Evolutionary conservation across 768 basidiomycete genomes (phyloP).

Genomic region (Clitopilus hobsonii): DNA sequence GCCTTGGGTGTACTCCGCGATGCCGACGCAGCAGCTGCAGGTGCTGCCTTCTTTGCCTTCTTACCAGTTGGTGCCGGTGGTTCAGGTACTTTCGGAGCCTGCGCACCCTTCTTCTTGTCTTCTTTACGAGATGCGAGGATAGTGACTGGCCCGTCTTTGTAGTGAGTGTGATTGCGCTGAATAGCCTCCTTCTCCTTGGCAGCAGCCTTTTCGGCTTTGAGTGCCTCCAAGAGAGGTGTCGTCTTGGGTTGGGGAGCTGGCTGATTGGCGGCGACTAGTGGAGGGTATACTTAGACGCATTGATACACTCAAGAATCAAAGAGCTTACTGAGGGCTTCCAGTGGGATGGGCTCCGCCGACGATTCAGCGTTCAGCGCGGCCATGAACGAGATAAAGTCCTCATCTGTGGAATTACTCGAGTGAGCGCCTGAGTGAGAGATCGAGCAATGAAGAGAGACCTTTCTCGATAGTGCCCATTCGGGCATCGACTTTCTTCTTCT

Average conservation of each 20-base stretch:
- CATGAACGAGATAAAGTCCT: constrained; percentile 80
- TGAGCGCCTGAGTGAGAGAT: background rate
- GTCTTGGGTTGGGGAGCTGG: constrained; percentile 64
- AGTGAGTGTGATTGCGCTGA: constrained; percentile 67
- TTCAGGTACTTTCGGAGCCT: constrained; percentile 6
- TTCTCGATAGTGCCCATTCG: constrained; percentile 87
- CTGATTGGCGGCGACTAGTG: constrained; percentile 60
- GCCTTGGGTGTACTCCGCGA: constrained; percentile 26
- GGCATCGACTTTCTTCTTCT: constrained; percentile 73
- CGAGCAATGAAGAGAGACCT: constrained; percentile 56
- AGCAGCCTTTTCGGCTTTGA: constrained; percentile 77
- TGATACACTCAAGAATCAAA: background rate
- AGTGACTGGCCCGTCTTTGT: constrained; percentile 44
- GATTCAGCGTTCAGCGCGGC: constrained; percentile 57
- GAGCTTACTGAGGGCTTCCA: constrained; percentile 56
- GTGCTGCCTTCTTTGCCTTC: constrained; percentile 30
- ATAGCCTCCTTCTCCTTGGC: constrained; percentile 73
- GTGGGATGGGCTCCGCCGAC: constrained; percentile 49
- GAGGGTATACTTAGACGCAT: constrained; percentile 1
- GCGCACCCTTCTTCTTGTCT: constrained; percentile 24
- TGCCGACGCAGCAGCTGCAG: constrained; percentile 10
- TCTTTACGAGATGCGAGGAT: constrained; percentile 30
- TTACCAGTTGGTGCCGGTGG: constrained; percentile 15
- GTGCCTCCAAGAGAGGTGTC: constrained; percentile 89
- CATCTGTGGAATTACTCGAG: constrained; percentile 43